A percentile compares a stretch with the other conserved stretches of the same genome.
These are phyloP conservation scores for Candida morakotiae DNA, from an alignment of 805 yeast species.

Conservation along the genomic window DNA sequence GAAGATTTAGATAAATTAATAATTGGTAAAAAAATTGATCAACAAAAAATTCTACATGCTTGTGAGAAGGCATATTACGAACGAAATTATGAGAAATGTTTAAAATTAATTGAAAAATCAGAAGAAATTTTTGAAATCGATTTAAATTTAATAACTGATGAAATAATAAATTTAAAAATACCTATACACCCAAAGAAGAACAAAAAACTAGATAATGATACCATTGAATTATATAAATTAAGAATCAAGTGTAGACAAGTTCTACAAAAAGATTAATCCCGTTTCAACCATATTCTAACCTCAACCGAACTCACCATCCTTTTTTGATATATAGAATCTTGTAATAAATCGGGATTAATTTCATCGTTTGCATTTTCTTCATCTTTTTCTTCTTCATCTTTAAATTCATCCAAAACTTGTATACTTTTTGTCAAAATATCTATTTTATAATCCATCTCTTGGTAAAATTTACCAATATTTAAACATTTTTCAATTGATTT, in stretches of 20 bases:
- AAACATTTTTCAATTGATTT: slow-evolving; percentile 56
- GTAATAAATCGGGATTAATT: slow-evolving; percentile 19
- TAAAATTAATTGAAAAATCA: slow-evolving; percentile 38
- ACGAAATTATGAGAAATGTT: slow-evolving; percentile 49
- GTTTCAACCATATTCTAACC: slow-evolving; percentile 34
- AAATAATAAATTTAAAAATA: background rate
- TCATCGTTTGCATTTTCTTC: too few relatives aligned
- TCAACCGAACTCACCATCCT: slow-evolving; percentile 49
- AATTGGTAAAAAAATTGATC: slow-evolving; percentile 43
- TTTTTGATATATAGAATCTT: slow-evolving; percentile 32
- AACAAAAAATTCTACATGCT: slow-evolving; percentile 53
- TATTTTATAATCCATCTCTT: slow-evolving; percentile 45
- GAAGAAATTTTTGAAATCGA: slow-evolving; percentile 26
- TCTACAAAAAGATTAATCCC: slow-evolving; percentile 21
- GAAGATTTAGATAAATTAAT: slow-evolving; percentile 21
- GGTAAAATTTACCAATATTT: slow-evolving; percentile 58
- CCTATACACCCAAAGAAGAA: slow-evolving; percentile 23
- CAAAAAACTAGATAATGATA: slow-evolving; percentile 43
- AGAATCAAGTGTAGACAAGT: slow-evolving; percentile 34
- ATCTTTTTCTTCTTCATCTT: slow-evolving; percentile 11
- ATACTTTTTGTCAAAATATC: slow-evolving; percentile 63
- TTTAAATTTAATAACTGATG: slow-evolving; percentile 12
- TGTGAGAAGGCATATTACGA: slow-evolving; percentile 61
- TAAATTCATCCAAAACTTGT: slow-evolving; percentile 68
- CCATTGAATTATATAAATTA: slow-evolving; percentile 46